phyloP scores from a whole-genome alignment of 768 basidiomycete species.

The Tephrocybe sp. region DNA sequence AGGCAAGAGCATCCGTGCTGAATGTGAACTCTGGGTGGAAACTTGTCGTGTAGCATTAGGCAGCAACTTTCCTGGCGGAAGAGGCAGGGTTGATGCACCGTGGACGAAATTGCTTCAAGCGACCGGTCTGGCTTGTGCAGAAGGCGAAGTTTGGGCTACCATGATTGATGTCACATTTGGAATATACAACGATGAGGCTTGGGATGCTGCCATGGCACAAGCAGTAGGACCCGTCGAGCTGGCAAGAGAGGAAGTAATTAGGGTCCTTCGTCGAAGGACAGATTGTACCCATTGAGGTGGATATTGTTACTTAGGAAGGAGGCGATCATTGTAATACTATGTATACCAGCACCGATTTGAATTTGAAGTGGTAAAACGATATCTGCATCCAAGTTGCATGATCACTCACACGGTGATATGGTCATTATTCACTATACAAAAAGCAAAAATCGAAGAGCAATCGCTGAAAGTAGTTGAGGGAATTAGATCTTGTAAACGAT shows the following conservation, averaged over 20 bases:
- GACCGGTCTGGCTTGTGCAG: slow-evolving; percentile 61
- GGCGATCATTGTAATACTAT: too few species aligned
- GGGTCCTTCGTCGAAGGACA: slow-evolving; percentile 48
- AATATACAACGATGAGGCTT: slow-evolving; percentile 40
- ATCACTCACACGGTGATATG: too few species aligned
- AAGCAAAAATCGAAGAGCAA: not conserved
- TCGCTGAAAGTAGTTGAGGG: not conserved
- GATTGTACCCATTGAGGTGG: slow-evolving; percentile 16
- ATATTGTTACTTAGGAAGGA: not conserved
- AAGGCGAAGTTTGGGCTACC: slow-evolving; percentile 49
- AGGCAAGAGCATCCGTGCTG: slow-evolving; percentile 60
- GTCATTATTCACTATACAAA: not conserved
- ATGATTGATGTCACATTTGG: slow-evolving; percentile 51
- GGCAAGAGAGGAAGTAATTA: slow-evolving; percentile 56
- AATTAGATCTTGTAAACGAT: slow-evolving; percentile 75
- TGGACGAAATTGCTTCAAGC: slow-evolving; percentile 76
- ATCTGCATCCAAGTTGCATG: too few species aligned
- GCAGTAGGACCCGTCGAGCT: slow-evolving; percentile 61
- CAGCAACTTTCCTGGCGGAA: slow-evolving; percentile 42
- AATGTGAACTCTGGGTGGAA: slow-evolving; percentile 83
- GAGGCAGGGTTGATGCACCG: slow-evolving; percentile 61
- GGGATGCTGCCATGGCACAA: slow-evolving; percentile 54
- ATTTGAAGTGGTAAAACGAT: too few species aligned
- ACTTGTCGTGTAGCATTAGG: slow-evolving; percentile 63
- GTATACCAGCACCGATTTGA: too few species aligned